These are phyloP conservation scores for Russula sp. DNA, from an alignment of 768 basidiomycete species.

Conservation along the genomic window DNA sequence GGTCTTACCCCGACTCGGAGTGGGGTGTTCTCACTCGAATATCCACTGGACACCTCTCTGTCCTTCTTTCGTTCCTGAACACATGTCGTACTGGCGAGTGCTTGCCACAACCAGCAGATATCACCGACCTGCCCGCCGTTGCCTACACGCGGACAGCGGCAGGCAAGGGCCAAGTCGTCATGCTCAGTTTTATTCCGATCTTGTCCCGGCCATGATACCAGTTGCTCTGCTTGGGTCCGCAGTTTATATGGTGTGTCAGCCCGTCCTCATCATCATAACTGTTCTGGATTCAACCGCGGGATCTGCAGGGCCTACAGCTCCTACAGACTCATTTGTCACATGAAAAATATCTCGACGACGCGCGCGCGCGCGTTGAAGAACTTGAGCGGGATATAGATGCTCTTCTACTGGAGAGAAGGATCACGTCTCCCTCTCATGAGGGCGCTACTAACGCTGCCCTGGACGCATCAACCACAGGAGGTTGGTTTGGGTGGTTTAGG, in stretches of 20 bases:
- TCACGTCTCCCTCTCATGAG: not conserved
- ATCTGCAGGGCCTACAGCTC: slow-evolving; percentile 54
- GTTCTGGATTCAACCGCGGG: not conserved
- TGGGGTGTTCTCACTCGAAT: not conserved
- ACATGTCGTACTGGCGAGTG: not conserved
- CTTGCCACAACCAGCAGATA: not conserved
- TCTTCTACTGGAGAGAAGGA: slow-evolving; percentile 24
- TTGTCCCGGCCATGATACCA: slow-evolving; percentile 73
- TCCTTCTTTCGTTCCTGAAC: not conserved
- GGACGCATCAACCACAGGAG: not conserved
- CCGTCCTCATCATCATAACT: slow-evolving; percentile 1
- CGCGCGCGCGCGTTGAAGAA: slow-evolving; percentile 42
- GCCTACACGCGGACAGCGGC: slow-evolving; percentile 20
- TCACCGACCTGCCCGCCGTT: slow-evolving; percentile 1
- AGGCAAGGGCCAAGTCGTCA: slow-evolving; percentile 40
- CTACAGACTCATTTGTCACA: slow-evolving; percentile 57
- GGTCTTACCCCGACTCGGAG: not conserved
- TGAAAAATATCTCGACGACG: slow-evolving; percentile 65
- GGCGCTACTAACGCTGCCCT: not conserved
- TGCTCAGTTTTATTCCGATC: slow-evolving; percentile 60
- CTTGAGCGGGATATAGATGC: slow-evolving; percentile 56
- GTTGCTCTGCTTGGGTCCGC: slow-evolving; percentile 73
- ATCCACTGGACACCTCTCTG: not conserved
- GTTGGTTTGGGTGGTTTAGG: slow-evolving; percentile 10
- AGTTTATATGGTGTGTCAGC: slow-evolving; percentile 59